Conservation (phyloP, 805 yeast species). For the Hanseniaspora pseudoguilliermondii region DNA sequence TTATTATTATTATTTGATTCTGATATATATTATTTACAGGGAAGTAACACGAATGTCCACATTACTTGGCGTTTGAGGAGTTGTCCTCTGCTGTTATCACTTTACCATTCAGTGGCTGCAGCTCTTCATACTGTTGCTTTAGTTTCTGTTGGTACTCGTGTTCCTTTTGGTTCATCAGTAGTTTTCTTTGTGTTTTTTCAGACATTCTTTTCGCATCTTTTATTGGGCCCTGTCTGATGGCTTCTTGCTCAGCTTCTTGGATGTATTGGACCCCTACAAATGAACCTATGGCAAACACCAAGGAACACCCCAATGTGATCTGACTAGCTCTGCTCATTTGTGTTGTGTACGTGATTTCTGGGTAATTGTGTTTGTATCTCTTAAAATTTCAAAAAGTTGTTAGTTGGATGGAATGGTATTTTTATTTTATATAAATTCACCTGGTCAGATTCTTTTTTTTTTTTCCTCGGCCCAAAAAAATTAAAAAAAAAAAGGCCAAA, state of each 20-base stretch:
- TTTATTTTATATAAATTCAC: too few relatives aligned
- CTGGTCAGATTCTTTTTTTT: too few relatives aligned
- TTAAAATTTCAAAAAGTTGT: not conserved
- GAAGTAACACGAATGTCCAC: too few relatives aligned
- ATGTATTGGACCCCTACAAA: conserved; percentile 57
- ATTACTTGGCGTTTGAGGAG: not conserved
- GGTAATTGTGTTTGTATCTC: not conserved
- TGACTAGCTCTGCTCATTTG: conserved; percentile 71
- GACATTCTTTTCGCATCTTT: conserved; percentile 62
- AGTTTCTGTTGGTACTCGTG: conserved; percentile 53
- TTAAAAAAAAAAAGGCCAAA: too few relatives aligned
- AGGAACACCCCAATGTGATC: conserved; percentile 51
- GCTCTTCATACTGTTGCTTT: conserved; percentile 40
- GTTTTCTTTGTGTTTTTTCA: conserved; percentile 36
- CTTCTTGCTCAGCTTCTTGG: conserved; percentile 58
- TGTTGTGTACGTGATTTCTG: not conserved
- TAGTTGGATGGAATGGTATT: too few relatives aligned
- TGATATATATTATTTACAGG: not conserved
- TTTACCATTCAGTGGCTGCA: conserved; percentile 54
- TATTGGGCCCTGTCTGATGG: conserved; percentile 69
- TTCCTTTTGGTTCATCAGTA: conserved; percentile 43
- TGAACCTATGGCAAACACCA: conserved; percentile 43
- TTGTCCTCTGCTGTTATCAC: conserved; percentile 23
- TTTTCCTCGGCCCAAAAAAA: too few relatives aligned
- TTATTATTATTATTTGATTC: too few relatives aligned